Conservation (phyloP, 371 early-diverging fungal species). For the Chytridium lagenaria region DNA sequence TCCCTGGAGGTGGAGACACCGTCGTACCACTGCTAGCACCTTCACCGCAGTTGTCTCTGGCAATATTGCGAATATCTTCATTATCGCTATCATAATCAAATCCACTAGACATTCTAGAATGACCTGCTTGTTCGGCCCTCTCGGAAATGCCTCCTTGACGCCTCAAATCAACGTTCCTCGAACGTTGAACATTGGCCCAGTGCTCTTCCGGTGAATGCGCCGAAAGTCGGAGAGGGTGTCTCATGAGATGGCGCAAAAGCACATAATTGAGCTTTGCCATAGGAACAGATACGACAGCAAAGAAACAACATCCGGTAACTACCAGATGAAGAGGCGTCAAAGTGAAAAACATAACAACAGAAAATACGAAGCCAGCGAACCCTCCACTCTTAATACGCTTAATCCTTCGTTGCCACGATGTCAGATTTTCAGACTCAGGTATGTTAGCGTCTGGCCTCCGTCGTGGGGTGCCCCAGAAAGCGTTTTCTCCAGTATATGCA, state of each 20-base stretch:
- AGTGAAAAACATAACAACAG: conserved; percentile 46
- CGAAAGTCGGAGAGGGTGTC: conserved; percentile 76
- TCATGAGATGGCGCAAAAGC: conserved; percentile 68
- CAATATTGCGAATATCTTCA: neutral
- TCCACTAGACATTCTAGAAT: neutral
- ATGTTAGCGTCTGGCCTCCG: neutral
- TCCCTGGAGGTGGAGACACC: neutral
- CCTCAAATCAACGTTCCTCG: neutral
- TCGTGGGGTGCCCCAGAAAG: neutral
- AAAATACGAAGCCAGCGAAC: conserved; percentile 68
- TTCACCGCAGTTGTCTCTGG: neutral
- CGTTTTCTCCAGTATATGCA: neutral
- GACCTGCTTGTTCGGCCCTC: neutral
- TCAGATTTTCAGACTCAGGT: no score
- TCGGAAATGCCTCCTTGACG: neutral
- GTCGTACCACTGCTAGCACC: neutral
- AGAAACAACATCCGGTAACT: conserved; percentile 80
- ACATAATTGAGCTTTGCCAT: conserved; percentile 91
- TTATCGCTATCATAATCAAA: conserved; percentile 8
- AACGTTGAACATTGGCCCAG: neutral
- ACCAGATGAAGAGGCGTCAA: conserved; percentile 78
- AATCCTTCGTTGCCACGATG: conserved; percentile 3
- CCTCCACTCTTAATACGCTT: conserved; percentile 42
- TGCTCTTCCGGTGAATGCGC: conserved; percentile 37
- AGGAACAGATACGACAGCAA: conserved; percentile 86